Percentiles rank a stretch among this genome's conserved stretches.
Evolutionary conservation across 2,329 filamentous ascomycete species (phyloP).

Genomic region (Herpomyces periplanetae): DNA sequence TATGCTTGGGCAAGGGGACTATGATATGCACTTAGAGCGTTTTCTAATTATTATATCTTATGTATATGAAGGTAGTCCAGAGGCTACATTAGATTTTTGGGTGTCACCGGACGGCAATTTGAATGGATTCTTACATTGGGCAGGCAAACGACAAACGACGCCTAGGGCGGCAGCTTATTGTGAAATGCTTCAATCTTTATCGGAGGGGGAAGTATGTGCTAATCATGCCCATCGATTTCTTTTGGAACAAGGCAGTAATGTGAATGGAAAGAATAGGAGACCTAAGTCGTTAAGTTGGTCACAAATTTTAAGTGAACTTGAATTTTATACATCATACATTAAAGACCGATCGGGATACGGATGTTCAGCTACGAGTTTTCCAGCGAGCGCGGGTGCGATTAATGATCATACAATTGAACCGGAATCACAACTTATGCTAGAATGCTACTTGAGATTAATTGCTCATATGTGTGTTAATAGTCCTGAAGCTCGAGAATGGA

Average conservation of each 20-base stretch:
- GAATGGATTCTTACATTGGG: conserved; percentile 81
- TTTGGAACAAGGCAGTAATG: conserved; percentile 26
- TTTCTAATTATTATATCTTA: conserved; percentile 78
- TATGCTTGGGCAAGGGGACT: conserved; percentile 15
- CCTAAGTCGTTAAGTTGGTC: conserved; percentile 59
- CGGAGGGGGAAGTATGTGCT: conserved; percentile 42
- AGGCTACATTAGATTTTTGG: conserved; percentile 67
- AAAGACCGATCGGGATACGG: no score
- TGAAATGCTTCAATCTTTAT: conserved; percentile 66
- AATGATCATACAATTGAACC: conserved; percentile 31
- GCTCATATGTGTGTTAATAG: conserved; percentile 43
- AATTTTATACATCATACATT: conserved; percentile 41
- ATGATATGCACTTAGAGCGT: conserved; percentile 25
- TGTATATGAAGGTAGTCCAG: conserved; percentile 45
- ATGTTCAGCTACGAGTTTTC: no score
- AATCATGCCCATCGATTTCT: conserved; percentile 57
- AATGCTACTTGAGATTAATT: conserved; percentile 62
- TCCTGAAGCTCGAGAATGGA: conserved; percentile 24
- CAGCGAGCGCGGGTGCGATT: conserved; percentile 12
- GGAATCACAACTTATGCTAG: conserved; percentile 81
- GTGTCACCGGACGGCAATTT: conserved; percentile 63
- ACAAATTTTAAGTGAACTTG: conserved; percentile 63
- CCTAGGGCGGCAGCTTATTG: conserved; percentile 88
- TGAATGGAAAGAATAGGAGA: conserved; percentile 36
- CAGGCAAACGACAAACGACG: conserved; percentile 70